phyloP scores from a whole-genome alignment of 225 moss, liverwort and hornwort genomes.

The Physcomitrium patens region DNA sequence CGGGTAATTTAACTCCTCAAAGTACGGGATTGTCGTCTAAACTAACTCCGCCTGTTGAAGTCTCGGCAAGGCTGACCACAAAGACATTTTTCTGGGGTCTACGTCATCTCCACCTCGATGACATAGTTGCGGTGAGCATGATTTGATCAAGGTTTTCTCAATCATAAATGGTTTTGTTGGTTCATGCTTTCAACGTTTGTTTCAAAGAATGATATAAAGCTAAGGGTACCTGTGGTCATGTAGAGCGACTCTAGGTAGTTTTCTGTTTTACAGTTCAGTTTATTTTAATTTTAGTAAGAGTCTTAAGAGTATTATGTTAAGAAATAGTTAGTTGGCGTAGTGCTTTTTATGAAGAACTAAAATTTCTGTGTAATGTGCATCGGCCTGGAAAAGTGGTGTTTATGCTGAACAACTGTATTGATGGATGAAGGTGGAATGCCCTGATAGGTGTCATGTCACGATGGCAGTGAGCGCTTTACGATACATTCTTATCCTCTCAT shows the following conservation, averaged over 20 bases:
- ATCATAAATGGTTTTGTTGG: not conserved
- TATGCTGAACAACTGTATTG: slow-evolving; percentile 15
- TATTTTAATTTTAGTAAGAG: not conserved
- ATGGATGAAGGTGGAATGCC: slow-evolving; percentile 3
- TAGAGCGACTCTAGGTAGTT: not conserved
- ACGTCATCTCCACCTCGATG: slow-evolving; percentile 58
- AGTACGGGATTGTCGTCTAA: slow-evolving; percentile 60
- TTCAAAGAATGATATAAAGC: not conserved
- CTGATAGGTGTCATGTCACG: slow-evolving; percentile 62
- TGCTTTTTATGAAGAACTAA: no score
- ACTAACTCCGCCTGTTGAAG: slow-evolving; percentile 50
- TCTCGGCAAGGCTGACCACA: slow-evolving; percentile 63
- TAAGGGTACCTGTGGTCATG: not conserved
- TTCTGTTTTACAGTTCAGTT: not conserved
- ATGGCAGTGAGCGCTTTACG: slow-evolving; percentile 59
- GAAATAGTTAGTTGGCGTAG: no score
- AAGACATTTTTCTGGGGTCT: slow-evolving; percentile 75
- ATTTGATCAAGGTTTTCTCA: not conserved
- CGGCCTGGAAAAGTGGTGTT: not conserved
- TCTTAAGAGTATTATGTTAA: not conserved
- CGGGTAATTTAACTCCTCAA: slow-evolving; percentile 51
- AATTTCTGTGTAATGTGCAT: not conserved
- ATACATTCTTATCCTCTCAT: slow-evolving; percentile 57
- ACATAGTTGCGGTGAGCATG: slow-evolving; percentile 66
- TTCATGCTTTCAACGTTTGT: not conserved